Conservation (phyloP, 495 filamentous ascomycete genomes). For the Acidomyces sp. region DNA sequence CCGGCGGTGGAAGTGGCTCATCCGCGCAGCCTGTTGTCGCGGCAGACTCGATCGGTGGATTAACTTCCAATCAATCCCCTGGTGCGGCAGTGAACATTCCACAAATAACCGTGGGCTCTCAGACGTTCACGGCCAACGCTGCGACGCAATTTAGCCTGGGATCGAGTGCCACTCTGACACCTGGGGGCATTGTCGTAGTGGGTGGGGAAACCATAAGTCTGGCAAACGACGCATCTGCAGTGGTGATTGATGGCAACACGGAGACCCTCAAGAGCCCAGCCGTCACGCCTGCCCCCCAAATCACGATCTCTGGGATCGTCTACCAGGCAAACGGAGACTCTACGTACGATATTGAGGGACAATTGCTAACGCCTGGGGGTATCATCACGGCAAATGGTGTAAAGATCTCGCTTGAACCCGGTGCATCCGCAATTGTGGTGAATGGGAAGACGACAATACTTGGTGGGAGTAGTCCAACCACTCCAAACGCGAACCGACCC, state of each 20-base stretch:
- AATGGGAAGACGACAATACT: constrained; percentile 22
- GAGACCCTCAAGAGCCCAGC: constrained; percentile 10
- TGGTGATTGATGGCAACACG: constrained; percentile 26
- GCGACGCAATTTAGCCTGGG: constrained; percentile 26
- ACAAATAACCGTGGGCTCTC: constrained; percentile 23
- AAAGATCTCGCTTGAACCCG: constrained; percentile 21
- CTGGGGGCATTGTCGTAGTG: constrained; percentile 24
- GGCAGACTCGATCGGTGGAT: too few species aligned
- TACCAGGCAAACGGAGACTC: constrained; percentile 25
- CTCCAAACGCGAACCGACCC: constrained; percentile 7
- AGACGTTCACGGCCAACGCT: constrained; percentile 26
- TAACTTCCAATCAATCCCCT: not conserved
- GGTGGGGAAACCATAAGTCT: constrained; percentile 20
- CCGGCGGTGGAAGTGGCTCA: too few species aligned
- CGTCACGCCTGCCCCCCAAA: constrained; percentile 15
- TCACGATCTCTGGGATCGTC: constrained; percentile 15
- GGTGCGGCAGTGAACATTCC: constrained; percentile 18
- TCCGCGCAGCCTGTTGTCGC: too few species aligned
- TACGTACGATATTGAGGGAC: constrained; percentile 24
- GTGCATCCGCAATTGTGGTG: constrained; percentile 23
- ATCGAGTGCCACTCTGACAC: constrained; percentile 21
- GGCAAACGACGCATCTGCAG: constrained; percentile 14
- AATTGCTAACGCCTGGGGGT: constrained; percentile 26
- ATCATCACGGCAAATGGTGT: constrained; percentile 25
- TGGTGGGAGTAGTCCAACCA: not conserved